Conservation (phyloP, 1,284 basidiomycete species). For the Ceratobasidium sp. region DNA sequence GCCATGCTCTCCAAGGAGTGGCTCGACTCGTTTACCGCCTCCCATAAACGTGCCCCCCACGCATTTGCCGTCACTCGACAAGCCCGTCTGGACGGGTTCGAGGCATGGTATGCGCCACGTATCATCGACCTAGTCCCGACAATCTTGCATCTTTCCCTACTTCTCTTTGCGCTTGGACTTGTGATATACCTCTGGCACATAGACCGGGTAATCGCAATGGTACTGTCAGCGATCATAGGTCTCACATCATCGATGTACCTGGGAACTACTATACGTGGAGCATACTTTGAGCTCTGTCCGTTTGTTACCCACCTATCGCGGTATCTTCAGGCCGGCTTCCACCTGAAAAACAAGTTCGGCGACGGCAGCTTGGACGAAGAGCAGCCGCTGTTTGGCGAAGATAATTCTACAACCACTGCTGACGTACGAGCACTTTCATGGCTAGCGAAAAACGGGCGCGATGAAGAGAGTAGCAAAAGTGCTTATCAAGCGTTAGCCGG, state of each 20-base stretch:
- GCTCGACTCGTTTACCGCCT: not conserved
- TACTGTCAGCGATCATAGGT: not conserved
- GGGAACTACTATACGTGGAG: not conserved
- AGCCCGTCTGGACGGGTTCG: not conserved
- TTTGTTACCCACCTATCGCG: not conserved
- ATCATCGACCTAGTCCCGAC: not conserved
- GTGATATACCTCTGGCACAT: not conserved
- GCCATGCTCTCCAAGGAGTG: slow-evolving; percentile 4
- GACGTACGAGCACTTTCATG: not conserved
- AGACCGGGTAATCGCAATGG: not conserved
- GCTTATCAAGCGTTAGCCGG: not conserved
- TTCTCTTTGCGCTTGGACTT: not conserved
- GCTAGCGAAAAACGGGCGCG: not conserved
- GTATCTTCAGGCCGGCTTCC: not conserved
- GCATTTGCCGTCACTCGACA: not conserved
- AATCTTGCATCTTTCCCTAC: not conserved
- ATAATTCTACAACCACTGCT: not conserved
- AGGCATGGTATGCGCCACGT: not conserved
- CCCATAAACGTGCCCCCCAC: not conserved
- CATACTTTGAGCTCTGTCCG: not conserved
- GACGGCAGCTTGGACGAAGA: no score
- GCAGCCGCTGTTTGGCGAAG: not conserved
- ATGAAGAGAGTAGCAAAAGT: not conserved
- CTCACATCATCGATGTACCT: not conserved
- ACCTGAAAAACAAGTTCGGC: no score